Evolutionary conservation across 164 flowering plant genomes (phyloP).

Genomic region (Akebia trifoliata): DNA sequence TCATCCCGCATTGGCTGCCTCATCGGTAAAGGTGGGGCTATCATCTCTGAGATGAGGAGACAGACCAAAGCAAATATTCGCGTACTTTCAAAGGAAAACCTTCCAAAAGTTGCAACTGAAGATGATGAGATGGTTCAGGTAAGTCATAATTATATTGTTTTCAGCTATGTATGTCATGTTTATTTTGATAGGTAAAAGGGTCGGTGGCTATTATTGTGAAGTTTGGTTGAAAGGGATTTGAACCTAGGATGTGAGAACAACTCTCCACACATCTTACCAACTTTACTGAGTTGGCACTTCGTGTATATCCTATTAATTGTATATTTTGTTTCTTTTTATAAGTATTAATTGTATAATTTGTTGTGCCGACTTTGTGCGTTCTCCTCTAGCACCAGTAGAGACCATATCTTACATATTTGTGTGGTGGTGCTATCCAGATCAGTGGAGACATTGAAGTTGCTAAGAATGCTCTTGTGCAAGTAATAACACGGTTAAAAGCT

Average conservation of each 20-base stretch:
- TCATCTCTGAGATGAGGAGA: conserved; percentile 83
- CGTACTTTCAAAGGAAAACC: conserved; percentile 75
- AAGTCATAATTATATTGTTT: too few species aligned
- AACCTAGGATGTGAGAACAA: too few species aligned
- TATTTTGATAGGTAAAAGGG: too few species aligned
- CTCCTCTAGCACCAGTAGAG: too few species aligned
- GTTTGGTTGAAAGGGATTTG: too few species aligned
- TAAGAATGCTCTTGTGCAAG: conserved; percentile 80
- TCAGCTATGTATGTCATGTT: too few species aligned
- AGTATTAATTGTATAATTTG: too few species aligned
- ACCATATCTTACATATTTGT: too few species aligned
- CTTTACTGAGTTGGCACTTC: too few species aligned
- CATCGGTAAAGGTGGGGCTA: conserved; percentile 92
- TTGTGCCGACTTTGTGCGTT: too few species aligned
- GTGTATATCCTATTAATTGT: not conserved
- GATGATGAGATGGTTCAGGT: conserved; percentile 99
- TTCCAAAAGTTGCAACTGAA: conserved; percentile 82
- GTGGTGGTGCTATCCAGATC: conserved; percentile 49
- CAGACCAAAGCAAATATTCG: conserved; percentile 87
- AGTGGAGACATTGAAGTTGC: conserved; percentile 84
- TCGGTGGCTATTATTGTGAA: too few species aligned
- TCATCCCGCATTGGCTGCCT: conserved; percentile 87
- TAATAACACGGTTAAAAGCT: conserved; percentile 70
- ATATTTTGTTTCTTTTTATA: not conserved
- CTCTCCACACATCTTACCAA: too few species aligned